Percentiles rank a stretch among this genome's conserved stretches.
These are phyloP conservation scores for Colletotrichum lentis DNA, from an alignment of 2,329 filamentous ascomycete genomes.

Conservation along the genomic window DNA sequence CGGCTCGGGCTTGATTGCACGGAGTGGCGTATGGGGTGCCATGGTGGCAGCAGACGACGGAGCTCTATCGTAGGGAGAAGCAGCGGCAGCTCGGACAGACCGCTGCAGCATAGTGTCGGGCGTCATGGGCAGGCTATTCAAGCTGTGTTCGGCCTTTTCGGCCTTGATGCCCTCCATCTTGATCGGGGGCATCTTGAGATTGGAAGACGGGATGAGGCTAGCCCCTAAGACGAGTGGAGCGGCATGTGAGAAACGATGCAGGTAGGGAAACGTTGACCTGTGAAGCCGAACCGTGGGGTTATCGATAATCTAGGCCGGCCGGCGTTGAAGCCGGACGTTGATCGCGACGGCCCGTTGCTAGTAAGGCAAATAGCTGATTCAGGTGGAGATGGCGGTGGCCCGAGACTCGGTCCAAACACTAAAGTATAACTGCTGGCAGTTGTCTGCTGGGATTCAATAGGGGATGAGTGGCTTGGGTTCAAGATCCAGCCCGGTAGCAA, in stretches of 20 bases:
- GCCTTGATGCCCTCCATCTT: conserved; percentile 18
- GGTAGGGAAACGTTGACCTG: too few species aligned
- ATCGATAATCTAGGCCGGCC: not conserved
- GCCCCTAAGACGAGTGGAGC: not conserved
- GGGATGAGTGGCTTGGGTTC: too few species aligned
- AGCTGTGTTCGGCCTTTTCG: not conserved
- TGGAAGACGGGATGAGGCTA: not conserved
- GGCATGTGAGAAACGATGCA: not conserved
- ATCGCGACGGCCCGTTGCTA: too few species aligned
- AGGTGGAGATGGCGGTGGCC: not conserved
- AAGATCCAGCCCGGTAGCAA: too few species aligned
- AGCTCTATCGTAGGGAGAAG: not conserved
- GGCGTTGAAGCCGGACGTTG: not conserved
- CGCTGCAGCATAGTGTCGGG: not conserved
- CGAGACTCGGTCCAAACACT: not conserved
- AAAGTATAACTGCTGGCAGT: too few species aligned
- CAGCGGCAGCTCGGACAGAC: too few species aligned
- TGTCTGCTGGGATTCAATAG: too few species aligned
- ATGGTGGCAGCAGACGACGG: not conserved
- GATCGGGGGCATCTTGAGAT: conserved; percentile 10
- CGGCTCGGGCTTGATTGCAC: conserved; percentile 1
- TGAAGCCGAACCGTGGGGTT: too few species aligned
- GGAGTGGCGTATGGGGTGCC: not conserved
- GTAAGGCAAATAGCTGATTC: too few species aligned
- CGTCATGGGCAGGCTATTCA: not conserved